phyloP scores from a whole-genome alignment of 768 basidiomycete genomes.

The Boletales sp. region DNA sequence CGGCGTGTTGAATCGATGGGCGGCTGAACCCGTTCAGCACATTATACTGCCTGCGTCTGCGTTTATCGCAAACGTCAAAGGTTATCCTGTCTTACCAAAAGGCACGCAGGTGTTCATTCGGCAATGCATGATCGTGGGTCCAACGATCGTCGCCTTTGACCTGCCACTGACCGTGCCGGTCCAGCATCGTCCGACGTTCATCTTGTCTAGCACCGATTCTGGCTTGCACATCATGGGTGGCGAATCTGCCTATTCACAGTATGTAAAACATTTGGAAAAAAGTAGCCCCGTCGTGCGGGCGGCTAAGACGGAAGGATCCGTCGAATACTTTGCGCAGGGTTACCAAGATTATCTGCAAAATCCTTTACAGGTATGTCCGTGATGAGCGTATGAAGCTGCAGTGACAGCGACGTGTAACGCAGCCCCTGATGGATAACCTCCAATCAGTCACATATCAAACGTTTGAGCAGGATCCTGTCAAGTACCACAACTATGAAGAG shows the following conservation, averaged over 20 bases:
- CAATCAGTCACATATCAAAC: constrained; percentile 95
- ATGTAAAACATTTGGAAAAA: constrained; percentile 78
- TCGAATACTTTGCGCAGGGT: constrained; percentile 87
- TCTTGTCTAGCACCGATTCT: constrained; percentile 67
- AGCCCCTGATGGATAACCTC: constrained; percentile 98
- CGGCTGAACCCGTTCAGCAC: constrained; percentile 87
- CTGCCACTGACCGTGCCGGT: constrained; percentile 16
- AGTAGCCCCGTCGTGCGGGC: constrained; percentile 68
- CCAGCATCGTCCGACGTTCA: constrained; percentile 82
- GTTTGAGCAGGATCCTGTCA: constrained; percentile 97
- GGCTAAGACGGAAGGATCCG: constrained; percentile 61
- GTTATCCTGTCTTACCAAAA: constrained; percentile 95
- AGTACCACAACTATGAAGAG: constrained; percentile 95
- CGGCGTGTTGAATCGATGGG: constrained; percentile 81
- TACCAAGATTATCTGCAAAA: constrained; percentile 97
- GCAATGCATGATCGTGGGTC: constrained; percentile 79
- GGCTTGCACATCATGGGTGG: constrained; percentile 78
- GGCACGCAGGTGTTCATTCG: constrained; percentile 88
- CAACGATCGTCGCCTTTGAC: constrained; percentile 10
- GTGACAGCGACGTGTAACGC: constrained; percentile 11
- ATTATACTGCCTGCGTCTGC: constrained; percentile 86
- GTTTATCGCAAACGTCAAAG: constrained; percentile 94
- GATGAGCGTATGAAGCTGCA: not conserved
- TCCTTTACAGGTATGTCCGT: constrained; percentile 70
- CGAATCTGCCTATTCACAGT: constrained; percentile 85